Conservation (phyloP, 2,329 filamentous ascomycete genomes). For the Juglanconis oblonga region DNA sequence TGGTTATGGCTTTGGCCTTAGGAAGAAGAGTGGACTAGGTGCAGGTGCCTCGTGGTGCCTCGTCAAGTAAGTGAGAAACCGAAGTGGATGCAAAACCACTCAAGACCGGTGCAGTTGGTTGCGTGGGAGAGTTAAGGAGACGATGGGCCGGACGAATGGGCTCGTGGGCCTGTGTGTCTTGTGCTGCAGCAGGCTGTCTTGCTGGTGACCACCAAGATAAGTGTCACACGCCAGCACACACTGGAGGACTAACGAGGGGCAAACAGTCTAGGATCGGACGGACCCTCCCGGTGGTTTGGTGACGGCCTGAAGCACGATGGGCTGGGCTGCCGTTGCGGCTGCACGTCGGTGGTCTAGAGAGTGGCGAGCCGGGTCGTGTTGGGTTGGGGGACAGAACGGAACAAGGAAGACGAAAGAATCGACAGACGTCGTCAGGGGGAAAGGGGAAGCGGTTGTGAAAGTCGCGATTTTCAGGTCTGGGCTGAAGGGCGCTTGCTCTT, state of each 20-base stretch:
- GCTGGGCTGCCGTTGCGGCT: too few relatives aligned
- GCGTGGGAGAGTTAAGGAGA: background rate
- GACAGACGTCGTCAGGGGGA: too few relatives aligned
- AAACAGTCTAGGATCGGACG: background rate
- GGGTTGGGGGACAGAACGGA: too few relatives aligned
- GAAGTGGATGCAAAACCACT: background rate
- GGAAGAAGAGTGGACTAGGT: background rate
- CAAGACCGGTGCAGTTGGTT: background rate
- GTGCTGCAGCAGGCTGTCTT: slow-evolving; percentile 1
- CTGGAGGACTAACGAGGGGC: slow-evolving; percentile 2
- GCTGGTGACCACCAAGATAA: background rate
- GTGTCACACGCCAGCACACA: slow-evolving; percentile 7
- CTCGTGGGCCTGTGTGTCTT: background rate
- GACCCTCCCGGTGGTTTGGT: background rate
- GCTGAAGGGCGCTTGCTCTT: too few relatives aligned
- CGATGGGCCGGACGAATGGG: background rate
- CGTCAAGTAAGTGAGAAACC: background rate
- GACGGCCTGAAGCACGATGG: too few relatives aligned
- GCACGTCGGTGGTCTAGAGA: too few relatives aligned
- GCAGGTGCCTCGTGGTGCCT: background rate
- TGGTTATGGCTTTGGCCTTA: background rate
- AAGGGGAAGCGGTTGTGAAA: too few relatives aligned
- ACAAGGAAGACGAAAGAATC: too few relatives aligned
- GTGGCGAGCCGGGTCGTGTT: too few relatives aligned
- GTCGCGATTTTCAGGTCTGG: too few relatives aligned